These are phyloP conservation scores for Haematococcus lacustris DNA, from an alignment of 139 green algal species.

Conservation along the genomic window DNA sequence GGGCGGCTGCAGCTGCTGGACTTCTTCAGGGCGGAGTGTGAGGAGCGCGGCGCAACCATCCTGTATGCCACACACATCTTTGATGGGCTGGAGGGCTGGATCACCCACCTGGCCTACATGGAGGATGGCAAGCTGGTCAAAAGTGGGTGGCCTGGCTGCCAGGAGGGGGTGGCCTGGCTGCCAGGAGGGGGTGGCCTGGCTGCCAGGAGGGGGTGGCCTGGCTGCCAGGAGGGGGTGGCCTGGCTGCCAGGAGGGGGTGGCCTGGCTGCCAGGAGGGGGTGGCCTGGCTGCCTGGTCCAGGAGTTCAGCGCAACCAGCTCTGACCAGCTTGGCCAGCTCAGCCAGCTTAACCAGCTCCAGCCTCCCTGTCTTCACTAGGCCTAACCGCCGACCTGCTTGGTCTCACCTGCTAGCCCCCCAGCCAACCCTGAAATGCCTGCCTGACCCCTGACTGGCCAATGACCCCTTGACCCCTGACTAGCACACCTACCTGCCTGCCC, in stretches of 20 bases:
- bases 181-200: no score
- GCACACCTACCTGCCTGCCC: no score
- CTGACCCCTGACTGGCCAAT: no score
- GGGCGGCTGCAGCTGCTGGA: constrained; percentile 85
- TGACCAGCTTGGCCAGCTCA: not conserved
- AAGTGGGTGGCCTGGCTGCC: no score
- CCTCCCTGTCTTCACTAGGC: no score
- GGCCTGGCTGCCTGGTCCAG: not conserved
- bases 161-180: no score
- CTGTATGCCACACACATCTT: constrained; percentile 99
- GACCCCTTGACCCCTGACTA: no score
- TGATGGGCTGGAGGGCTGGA: constrained; percentile 85
- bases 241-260: not conserved
- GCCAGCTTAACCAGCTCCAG: no score
- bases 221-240: not conserved
- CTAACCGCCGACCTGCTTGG: no score
- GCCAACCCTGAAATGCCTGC: no score
- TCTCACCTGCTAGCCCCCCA: no score
- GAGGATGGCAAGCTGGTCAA: constrained; percentile 58
- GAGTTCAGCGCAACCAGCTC: not conserved
- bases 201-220: not conserved
- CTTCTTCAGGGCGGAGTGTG: constrained; percentile 84
- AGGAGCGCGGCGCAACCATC: constrained; percentile 71
- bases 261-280: not conserved
- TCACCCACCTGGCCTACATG: constrained; percentile 80